A percentile compares a stretch with the other conserved stretches of the same genome.
Evolutionary conservation across 768 basidiomycete species (phyloP).

Genomic region (Suillus plorans): DNA sequence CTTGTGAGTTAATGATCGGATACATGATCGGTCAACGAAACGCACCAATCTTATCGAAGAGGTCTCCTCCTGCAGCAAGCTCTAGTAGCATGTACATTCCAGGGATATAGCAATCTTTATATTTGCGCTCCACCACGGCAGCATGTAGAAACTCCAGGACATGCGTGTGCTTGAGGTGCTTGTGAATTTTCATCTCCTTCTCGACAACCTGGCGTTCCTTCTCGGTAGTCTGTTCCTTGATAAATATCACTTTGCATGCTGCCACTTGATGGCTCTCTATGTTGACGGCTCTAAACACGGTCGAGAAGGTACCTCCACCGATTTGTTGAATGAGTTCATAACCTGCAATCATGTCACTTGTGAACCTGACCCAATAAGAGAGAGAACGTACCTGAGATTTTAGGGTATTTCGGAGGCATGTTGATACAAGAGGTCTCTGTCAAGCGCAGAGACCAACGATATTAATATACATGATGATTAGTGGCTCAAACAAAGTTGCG

Average conservation of each 20-base stretch:
- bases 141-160: conserved; percentile 85
- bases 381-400: conserved; percentile 25
- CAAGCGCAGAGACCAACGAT: not conserved
- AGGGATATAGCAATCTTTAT: conserved; percentile 58
- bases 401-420: conserved; percentile 31
- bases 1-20: not conserved
- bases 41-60: conserved; percentile 98
- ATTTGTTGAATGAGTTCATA: conserved; percentile 73
- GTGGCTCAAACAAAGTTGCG: conserved; percentile 1
- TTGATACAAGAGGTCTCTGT: conserved; percentile 5
- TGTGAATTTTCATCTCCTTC: conserved; percentile 91
- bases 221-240: conserved; percentile 63
- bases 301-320: conserved; percentile 87
- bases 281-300: conserved; percentile 84
- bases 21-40: conserved; percentile 8
- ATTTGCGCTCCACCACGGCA: conserved; percentile 67
- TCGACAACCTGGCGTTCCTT: conserved; percentile 78
- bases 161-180: conserved; percentile 72
- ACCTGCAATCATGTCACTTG: conserved; percentile 40
- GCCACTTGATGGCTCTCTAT: conserved; percentile 63
- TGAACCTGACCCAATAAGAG: not conserved
- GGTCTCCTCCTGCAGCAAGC: conserved; percentile 88
- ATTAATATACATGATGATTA: conserved; percentile 10
- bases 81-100: conserved; percentile 94
- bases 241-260: conserved; percentile 81